Conservation (phyloP, 495 filamentous ascomycete genomes). For the Glonium stellatum region DNA sequence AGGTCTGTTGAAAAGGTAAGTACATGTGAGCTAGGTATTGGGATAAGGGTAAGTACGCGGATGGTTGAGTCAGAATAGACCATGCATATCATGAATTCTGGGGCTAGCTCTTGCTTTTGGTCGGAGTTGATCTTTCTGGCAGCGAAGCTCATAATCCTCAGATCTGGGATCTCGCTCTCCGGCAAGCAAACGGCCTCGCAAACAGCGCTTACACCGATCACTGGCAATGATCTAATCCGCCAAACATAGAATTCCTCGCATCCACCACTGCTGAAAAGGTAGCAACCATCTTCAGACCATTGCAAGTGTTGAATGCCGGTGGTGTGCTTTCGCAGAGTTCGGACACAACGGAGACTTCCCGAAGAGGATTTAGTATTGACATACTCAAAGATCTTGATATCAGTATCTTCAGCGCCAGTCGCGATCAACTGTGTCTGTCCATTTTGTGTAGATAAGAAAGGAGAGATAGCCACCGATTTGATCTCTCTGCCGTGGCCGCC, state of each 20-base stretch:
- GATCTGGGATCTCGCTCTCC: conserved; percentile 55
- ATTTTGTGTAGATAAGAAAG: not conserved
- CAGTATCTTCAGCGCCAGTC: conserved; percentile 86
- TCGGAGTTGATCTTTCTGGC: conserved; percentile 32
- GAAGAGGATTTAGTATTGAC: conserved; percentile 24
- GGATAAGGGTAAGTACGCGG: conserved; percentile 38
- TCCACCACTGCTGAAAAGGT: conserved; percentile 77
- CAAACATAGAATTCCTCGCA: conserved; percentile 87
- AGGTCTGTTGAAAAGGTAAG: conserved; percentile 39
- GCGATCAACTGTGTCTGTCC: conserved; percentile 48
- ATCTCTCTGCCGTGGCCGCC: conserved; percentile 88
- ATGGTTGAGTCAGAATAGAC: conserved; percentile 74
- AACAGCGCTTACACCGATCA: conserved; percentile 51
- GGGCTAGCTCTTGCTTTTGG: conserved; percentile 24
- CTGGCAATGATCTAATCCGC: conserved; percentile 52
- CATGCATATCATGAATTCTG: conserved; percentile 53
- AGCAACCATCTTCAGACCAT: conserved; percentile 57
- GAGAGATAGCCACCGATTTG: conserved; percentile 59
- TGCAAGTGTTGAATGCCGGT: conserved; percentile 76
- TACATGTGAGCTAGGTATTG: not conserved
- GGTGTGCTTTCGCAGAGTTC: conserved; percentile 64
- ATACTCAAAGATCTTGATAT: conserved; percentile 61
- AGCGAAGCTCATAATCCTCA: conserved; percentile 73
- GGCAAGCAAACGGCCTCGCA: conserved; percentile 57
- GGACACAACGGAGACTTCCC: conserved; percentile 45